Evolutionary conservation across 139 green algal species (phyloP).

Genomic region (Asterochloris erici): DNA sequence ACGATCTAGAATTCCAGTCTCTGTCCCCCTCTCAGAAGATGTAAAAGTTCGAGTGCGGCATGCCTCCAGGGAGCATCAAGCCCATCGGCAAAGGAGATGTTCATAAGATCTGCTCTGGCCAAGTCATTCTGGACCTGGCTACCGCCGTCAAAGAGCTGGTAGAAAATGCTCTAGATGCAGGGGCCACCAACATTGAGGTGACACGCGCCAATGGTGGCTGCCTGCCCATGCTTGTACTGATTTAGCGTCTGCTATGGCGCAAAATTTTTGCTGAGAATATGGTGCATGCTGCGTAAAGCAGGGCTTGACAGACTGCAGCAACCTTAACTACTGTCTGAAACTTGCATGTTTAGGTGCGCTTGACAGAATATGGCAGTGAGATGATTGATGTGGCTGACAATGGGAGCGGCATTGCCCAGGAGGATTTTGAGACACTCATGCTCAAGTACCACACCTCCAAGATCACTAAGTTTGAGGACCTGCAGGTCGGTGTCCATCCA

Average conservation of each 20-base stretch:
- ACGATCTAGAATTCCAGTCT: too few species aligned
- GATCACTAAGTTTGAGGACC: slow-evolving; percentile 74
- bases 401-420: slow-evolving; percentile 69
- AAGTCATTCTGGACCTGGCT: slow-evolving; percentile 90
- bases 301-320: background rate
- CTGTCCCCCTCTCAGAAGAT: too few species aligned
- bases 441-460: slow-evolving; percentile 98
- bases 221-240: background rate
- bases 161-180: slow-evolving; percentile 95
- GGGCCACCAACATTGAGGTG: slow-evolving; percentile 88
- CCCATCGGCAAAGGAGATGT: slow-evolving; percentile 62
- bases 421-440: slow-evolving; percentile 71
- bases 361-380: slow-evolving; percentile 85
- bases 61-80: slow-evolving; percentile 33
- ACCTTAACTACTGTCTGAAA: background rate
- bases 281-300: background rate
- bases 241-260: background rate
- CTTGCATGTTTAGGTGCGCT: slow-evolving; percentile 37
- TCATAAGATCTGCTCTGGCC: slow-evolving; percentile 81
- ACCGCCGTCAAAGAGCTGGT: slow-evolving; percentile 92
- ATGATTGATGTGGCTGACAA: slow-evolving; percentile 96
- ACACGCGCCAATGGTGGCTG: background rate
- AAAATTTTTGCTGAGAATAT: background rate
- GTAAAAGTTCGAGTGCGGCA: too few species aligned
- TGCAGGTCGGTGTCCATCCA: slow-evolving; percentile 44